Percentiles rank a stretch among this genome's conserved stretches.
These are phyloP conservation scores for Chrysosporium queenslandicum DNA, from an alignment of 2,329 filamentous ascomycete genomes.

Conservation along the genomic window DNA sequence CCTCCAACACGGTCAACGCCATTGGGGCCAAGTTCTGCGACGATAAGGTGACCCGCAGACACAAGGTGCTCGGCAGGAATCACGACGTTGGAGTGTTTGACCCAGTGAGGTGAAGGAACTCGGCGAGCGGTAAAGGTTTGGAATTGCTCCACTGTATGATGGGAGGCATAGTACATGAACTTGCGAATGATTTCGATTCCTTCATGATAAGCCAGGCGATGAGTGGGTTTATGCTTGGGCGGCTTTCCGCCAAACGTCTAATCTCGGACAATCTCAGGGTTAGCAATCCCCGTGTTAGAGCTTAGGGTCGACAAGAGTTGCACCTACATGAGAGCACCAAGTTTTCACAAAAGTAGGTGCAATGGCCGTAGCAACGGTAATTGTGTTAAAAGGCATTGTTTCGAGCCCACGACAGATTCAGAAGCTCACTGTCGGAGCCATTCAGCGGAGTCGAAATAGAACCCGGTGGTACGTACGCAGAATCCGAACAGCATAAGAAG, in stretches of 20 bases:
- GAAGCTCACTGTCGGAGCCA: background rate
- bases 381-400: conserved; percentile 60
- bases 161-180: conserved; percentile 75
- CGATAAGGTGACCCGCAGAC: conserved; percentile 56
- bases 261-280: background rate
- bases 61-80: conserved; percentile 56
- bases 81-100: conserved; percentile 60
- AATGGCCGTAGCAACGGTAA: conserved; percentile 71
- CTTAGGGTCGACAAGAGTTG: too few relatives aligned
- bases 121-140: conserved; percentile 86
- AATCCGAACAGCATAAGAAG: background rate
- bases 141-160: conserved; percentile 84
- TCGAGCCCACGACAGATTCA: background rate
- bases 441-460: background rate
- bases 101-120: conserved; percentile 83
- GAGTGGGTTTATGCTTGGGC: conserved; percentile 68
- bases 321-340: conserved; percentile 58
- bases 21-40: conserved; percentile 63
- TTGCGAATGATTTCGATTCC: conserved; percentile 76
- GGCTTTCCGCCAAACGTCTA: conserved; percentile 75
- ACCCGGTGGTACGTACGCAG: background rate
- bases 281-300: too few relatives aligned
- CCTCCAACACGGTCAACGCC: conserved; percentile 72
- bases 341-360: conserved; percentile 82
- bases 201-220: conserved; percentile 88